These are phyloP conservation scores for Gyromitra esculenta DNA, from an alignment of 2,329 filamentous ascomycete species.

Conservation along the genomic window DNA sequence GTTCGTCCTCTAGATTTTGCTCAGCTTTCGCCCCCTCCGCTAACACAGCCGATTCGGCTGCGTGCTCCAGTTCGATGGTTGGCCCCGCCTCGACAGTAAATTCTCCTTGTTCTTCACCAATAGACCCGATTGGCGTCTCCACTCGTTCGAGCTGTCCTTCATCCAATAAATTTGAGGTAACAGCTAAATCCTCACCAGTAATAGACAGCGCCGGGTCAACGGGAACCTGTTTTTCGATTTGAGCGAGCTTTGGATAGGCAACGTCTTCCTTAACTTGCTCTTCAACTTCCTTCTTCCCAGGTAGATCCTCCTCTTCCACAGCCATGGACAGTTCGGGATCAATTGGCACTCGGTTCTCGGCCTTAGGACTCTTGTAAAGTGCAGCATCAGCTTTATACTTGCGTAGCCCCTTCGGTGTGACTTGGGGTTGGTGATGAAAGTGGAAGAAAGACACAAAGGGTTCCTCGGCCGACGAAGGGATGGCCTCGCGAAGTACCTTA, in stretches of 20 bases:
- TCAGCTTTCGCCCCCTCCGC: neutral
- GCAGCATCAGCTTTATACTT: neutral
- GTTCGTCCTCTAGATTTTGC: neutral
- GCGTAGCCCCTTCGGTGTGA: neutral
- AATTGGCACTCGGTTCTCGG: neutral
- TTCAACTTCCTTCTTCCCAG: neutral
- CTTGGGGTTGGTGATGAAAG: neutral
- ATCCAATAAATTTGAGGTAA: neutral
- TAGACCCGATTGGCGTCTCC: neutral
- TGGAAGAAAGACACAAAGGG: conserved; percentile 3
- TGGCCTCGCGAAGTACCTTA: neutral
- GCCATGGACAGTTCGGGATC: neutral
- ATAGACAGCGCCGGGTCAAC: neutral
- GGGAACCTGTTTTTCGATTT: neutral
- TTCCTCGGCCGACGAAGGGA: neutral
- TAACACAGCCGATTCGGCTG: conserved; percentile 2
- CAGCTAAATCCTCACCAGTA: neutral
- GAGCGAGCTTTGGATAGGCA: neutral
- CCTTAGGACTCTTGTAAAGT: neutral
- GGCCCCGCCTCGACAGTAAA: neutral
- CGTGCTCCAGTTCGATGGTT: neutral
- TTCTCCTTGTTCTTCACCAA: neutral
- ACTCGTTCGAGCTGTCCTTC: neutral
- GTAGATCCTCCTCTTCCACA: neutral
- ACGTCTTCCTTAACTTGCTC: neutral